Evolutionary conservation across 306 rosid species (phyloP).

Genomic region (Albizia julibrissin): DNA sequence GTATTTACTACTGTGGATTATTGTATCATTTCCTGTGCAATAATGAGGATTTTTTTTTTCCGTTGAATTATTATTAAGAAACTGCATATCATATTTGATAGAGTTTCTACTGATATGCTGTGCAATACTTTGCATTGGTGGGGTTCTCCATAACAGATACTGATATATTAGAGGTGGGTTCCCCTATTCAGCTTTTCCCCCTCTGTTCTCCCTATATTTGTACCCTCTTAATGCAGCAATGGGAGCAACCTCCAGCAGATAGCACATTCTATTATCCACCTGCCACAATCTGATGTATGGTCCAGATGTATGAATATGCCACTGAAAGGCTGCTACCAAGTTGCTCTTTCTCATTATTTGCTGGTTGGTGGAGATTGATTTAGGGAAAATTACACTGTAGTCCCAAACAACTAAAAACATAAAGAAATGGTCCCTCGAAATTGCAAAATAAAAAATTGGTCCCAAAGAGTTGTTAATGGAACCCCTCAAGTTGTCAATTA

Average conservation of each 20-base stretch:
- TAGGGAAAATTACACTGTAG: too few relatives aligned
- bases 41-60: slow-evolving; percentile 41
- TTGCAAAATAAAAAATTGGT: too few relatives aligned
- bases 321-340: slow-evolving; percentile 24
- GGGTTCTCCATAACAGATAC: slow-evolving; percentile 20
- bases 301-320: slow-evolving; percentile 31
- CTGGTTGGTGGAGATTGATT: slow-evolving; percentile 30
- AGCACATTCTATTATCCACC: slow-evolving; percentile 34
- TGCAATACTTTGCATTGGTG: slow-evolving; percentile 29
- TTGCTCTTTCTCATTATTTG: slow-evolving; percentile 16
- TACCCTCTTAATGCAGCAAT: slow-evolving; percentile 28
- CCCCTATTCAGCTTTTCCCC: slow-evolving; percentile 26
- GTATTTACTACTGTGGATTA: slow-evolving; percentile 54
- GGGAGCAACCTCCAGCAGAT: slow-evolving; percentile 20
- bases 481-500: too few relatives aligned
- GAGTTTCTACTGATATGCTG: slow-evolving; percentile 18
- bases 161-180: slow-evolving; percentile 28
- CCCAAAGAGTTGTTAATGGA: too few relatives aligned
- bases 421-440: too few relatives aligned
- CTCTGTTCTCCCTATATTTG: slow-evolving; percentile 32
- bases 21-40: slow-evolving; percentile 58
- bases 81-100: slow-evolving; percentile 29
- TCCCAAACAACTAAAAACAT: too few relatives aligned
- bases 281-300: slow-evolving; percentile 39
- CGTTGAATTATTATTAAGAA: slow-evolving; percentile 28